Evolutionary conservation across 495 filamentous ascomycete genomes (phyloP).

Genomic region (Lichenothelia convexa): DNA sequence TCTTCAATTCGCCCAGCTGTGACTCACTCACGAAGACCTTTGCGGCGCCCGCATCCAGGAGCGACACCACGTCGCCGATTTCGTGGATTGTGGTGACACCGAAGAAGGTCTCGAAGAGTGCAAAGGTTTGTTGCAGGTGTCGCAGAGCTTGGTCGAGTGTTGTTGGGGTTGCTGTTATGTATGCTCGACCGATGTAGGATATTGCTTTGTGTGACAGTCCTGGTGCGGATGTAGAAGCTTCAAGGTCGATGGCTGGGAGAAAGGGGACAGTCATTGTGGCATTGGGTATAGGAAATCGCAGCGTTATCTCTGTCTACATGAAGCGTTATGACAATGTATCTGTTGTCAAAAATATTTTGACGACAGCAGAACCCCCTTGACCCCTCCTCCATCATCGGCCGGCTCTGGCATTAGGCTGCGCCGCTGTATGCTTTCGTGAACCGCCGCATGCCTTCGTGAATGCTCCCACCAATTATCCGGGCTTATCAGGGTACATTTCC

Average conservation of each 20-base stretch:
- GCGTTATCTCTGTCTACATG: background rate
- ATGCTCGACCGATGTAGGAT: conserved; percentile 59
- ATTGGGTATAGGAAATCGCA: background rate
- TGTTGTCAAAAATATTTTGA: too few species aligned
- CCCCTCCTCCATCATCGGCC: too few species aligned
- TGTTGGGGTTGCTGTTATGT: conserved; percentile 42
- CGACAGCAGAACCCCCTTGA: too few species aligned
- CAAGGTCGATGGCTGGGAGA: conserved; percentile 38
- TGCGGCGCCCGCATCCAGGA: conserved; percentile 73
- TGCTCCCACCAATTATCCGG: too few species aligned
- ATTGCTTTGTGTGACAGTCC: conserved; percentile 51
- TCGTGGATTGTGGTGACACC: conserved; percentile 54
- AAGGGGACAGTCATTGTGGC: conserved; percentile 5
- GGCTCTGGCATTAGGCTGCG: too few species aligned
- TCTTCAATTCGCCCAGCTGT: conserved; percentile 39
- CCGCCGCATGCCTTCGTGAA: too few species aligned
- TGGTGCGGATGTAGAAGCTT: conserved; percentile 29
- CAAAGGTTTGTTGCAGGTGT: conserved; percentile 52
- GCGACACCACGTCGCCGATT: conserved; percentile 50
- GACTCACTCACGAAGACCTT: conserved; percentile 55
- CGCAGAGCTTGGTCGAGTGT: conserved; percentile 38
- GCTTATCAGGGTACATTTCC: too few species aligned
- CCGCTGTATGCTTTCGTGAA: too few species aligned
- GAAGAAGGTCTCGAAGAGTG: conserved; percentile 49
- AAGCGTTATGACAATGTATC: too few species aligned